Percentiles rank a stretch among this genome's conserved stretches.
Evolutionary conservation across 495 filamentous ascomycete species (phyloP).

Genomic region (Venustampulla echinocandica): DNA sequence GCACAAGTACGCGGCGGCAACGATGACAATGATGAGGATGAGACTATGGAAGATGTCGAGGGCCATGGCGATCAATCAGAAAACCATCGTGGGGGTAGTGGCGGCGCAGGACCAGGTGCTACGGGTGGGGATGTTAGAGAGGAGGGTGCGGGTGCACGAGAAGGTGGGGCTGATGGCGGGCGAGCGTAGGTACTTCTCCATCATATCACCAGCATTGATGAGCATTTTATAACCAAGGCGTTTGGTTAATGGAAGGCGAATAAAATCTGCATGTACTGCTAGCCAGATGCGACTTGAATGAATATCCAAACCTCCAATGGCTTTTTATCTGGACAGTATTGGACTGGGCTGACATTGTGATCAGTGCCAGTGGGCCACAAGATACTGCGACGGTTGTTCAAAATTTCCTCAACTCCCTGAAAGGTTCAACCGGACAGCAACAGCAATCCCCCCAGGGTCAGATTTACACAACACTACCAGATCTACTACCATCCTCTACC

Average conservation of each 20-base stretch:
- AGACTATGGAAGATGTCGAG: constrained; percentile 79
- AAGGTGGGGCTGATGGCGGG: constrained; percentile 91
- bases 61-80: constrained; percentile 49
- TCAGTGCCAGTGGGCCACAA: constrained; percentile 22
- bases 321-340: not conserved
- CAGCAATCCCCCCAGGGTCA: constrained; percentile 41
- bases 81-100: constrained; percentile 52
- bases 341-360: constrained; percentile 17
- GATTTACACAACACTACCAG: constrained; percentile 74
- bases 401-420: constrained; percentile 80
- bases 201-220: constrained; percentile 15
- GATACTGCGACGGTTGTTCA: constrained; percentile 50
- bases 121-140: constrained; percentile 85
- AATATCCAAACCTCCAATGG: constrained; percentile 13
- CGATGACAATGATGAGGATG: constrained; percentile 53
- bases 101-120: constrained; percentile 75
- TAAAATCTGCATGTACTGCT: constrained; percentile 21
- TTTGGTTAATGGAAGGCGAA: constrained; percentile 13
- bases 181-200: constrained; percentile 84
- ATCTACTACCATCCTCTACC: constrained; percentile 67
- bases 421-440: constrained; percentile 40
- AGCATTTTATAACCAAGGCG: constrained; percentile 21
- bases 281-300: constrained; percentile 20
- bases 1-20: constrained; percentile 47
- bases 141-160: constrained; percentile 77